Evolutionary conservation across 306 rosid genomes (phyloP), one percentile per base, ranked within the genome.

Genomic region (Vigna nakashimae): DNA sequence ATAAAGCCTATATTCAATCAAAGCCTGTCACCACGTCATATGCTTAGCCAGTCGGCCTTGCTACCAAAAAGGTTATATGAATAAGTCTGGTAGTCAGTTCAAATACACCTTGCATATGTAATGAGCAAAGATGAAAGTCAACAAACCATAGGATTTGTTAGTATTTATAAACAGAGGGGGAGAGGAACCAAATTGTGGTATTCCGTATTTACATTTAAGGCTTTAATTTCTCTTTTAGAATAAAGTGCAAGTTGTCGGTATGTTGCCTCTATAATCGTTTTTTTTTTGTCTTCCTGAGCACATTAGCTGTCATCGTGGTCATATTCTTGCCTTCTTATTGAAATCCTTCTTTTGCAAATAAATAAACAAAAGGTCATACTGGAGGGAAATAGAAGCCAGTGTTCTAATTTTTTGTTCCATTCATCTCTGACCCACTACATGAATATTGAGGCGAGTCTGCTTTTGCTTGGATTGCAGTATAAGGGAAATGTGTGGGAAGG

Each of bases 401-500:
- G 65, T 73, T 71, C 7, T 71, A 74, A 32, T 38, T 81, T 81
- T 7, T 18, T 74, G 74, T 67, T 70, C 51, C 78, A 65, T 64
- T 71, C 22, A 62, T 69, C 34, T 46, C 38, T 50, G 48, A 56
- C 50, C 17, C 71, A 20, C 55, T 60, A 26, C 40, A 43, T 42
- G 51, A 36, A 20, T 69, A 28, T 53, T 71, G 20, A 36, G 28
- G 57, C 51, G 82, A 71, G 42, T 71, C 30, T 63, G 43, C 49
- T 58, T n/a, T 30, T 77, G 43, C 65, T 50, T 73, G 74, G 51
- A 66, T 83, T 83, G 88, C 96, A 92, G 99, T 79, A 87, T 92
- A 75, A 88, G 98, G 82, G 99, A 91, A 79, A 86, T 95, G 71
- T 95, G 98, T 66, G 99, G 98, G 81, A 95, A 87, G 87, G 92